Percentiles rank a stretch among this genome's conserved stretches.
phyloP scores from a whole-genome alignment of 257 asterid species.

The Scutellaria minor region DNA sequence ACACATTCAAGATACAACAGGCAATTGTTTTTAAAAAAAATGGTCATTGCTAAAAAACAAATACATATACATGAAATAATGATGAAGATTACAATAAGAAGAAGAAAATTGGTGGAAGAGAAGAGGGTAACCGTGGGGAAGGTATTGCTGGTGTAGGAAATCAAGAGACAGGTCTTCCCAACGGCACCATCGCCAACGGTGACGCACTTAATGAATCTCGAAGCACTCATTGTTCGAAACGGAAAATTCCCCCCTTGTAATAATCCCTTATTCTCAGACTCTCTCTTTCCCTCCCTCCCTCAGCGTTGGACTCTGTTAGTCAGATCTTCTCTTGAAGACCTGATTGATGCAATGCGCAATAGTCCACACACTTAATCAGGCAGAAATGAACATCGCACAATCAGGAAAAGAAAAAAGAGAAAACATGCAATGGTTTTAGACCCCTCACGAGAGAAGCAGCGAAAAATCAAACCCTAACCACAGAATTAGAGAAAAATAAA shows the following conservation, averaged over 20 bases:
- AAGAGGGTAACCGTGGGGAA: slow-evolving; percentile 76
- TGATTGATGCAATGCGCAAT: slow-evolving; percentile 43
- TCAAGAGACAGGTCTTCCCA: slow-evolving; percentile 68
- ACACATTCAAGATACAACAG: neutral
- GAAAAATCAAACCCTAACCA: slow-evolving; percentile 37
- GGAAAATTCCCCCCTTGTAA: slow-evolving; percentile 13
- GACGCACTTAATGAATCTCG: slow-evolving; percentile 73
- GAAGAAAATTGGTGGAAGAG: neutral
- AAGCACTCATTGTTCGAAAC: slow-evolving; percentile 58
- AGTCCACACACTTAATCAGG: slow-evolving; percentile 33
- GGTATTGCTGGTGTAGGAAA: slow-evolving; percentile 72
- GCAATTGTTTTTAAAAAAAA: neutral
- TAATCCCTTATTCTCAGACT: neutral
- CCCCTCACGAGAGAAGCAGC: slow-evolving; percentile 26
- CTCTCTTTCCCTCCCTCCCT: slow-evolving; percentile 1
- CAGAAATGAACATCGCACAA: slow-evolving; percentile 27
- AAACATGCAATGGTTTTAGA: neutral
- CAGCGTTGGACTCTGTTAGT: slow-evolving; percentile 2
- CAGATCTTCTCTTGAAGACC: slow-evolving; percentile 64
- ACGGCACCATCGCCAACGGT: slow-evolving; percentile 79
- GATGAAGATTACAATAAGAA: neutral
- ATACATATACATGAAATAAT: neutral
- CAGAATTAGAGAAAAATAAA: slow-evolving; percentile 2
- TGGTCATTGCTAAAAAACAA: neutral
- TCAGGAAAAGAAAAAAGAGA: neutral